Evolutionary conservation across 768 basidiomycete genomes (phyloP), one percentile per base, ranked within the genome.

Genomic region (Floccularia luteovirens): DNA sequence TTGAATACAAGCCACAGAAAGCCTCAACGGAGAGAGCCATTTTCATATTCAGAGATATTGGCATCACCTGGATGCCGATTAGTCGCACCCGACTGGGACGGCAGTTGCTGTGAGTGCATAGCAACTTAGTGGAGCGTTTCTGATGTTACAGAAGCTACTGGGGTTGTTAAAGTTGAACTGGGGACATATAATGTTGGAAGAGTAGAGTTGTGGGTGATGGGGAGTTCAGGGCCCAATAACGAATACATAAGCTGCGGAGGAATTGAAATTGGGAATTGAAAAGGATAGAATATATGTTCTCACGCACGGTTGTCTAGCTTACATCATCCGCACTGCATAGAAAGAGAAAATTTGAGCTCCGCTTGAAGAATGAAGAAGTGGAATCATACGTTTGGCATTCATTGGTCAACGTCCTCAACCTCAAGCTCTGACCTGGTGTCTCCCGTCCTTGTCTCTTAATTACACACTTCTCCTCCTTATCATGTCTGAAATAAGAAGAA

Each of bases 401-500:
- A n/a, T n/a, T n/a, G n/a, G n/a, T n/a, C n/a, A n/a, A n/a, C n/a
- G n/a, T n/a, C n/a, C n/a, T n/a, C n/a, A n/a, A n/a, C n/a, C n/a
- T n/a, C n/a, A n/a, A n/a, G n/a, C n/a, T n/a, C n/a, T n/a, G n/a
- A n/a, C n/a, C n/a, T n/a, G n/a, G n/a, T n/a, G n/a, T n/a, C n/a
- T n/a, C n/a, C n/a, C n/a, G n/a, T n/a, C n/a, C n/a, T n/a, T n/a
- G n/a, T n/a, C n/a, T n/a, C n/a, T n/a, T n/a, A n/a, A n/a, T n/a
- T n/a, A n/a, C n/a, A n/a, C n/a, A n/a, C n/a, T n/a, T n/a, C n/a
- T n/a, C n/a, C n/a, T n/a, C n/a, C 27, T 8, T 28, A 46, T 38
- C 63, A 97, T 97, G 92, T 83, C 91, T 60, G 93, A 96, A 74
- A 94, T 97, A 66, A 80, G 93, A 69, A 86, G 92, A 67, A 98